These are phyloP conservation scores for Chaetomiaceae sp. DNA, from an alignment of 2,329 filamentous ascomycete species.

Conservation along the genomic window DNA sequence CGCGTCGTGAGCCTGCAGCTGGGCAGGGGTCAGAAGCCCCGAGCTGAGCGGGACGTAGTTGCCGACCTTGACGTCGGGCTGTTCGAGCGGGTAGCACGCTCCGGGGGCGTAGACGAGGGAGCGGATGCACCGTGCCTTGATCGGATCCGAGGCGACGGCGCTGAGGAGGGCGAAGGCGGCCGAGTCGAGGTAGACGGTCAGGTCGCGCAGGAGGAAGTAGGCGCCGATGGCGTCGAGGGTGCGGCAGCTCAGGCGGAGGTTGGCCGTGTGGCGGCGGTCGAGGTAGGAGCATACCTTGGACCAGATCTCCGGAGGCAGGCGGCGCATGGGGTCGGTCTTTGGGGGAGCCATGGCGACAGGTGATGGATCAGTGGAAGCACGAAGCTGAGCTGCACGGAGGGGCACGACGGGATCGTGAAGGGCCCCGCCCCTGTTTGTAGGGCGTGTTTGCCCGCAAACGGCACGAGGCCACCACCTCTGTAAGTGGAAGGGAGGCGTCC, in stretches of 20 bases:
- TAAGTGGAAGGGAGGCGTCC: neutral
- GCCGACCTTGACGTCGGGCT: neutral
- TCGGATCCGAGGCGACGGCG: neutral
- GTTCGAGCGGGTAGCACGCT: neutral
- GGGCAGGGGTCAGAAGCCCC: no score
- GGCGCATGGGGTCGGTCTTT: no score
- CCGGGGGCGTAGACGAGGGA: neutral
- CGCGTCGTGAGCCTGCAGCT: neutral
- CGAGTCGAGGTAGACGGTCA: neutral
- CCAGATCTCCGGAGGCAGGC: neutral
- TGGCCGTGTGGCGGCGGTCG: neutral
- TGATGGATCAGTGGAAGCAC: no score
- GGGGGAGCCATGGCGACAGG: no score
- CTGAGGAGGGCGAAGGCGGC: neutral
- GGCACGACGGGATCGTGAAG: no score
- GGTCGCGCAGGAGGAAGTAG: neutral
- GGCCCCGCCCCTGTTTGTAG: neutral
- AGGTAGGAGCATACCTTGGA: neutral
- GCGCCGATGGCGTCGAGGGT: neutral
- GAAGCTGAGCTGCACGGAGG: no score
- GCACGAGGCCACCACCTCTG: neutral
- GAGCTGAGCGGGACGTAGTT: no score
- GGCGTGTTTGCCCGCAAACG: no score
- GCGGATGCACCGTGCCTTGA: neutral
- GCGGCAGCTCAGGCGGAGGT: neutral